These are phyloP conservation scores for Mucor piriformis DNA, from an alignment of 371 early-diverging fungal genomes.

Conservation along the genomic window DNA sequence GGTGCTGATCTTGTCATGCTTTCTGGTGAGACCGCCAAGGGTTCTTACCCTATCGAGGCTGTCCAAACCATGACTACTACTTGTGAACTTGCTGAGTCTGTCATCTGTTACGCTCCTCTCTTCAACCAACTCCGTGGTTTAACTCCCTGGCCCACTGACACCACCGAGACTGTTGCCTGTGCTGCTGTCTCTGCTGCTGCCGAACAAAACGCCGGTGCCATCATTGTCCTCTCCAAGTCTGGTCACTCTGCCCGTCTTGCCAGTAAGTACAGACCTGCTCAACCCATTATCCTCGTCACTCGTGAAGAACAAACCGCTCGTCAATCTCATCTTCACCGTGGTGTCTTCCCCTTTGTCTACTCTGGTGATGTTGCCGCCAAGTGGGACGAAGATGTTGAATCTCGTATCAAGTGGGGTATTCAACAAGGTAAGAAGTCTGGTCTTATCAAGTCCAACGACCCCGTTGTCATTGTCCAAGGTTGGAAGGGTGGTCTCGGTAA, in stretches of 20 bases:
- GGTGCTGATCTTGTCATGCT: constrained; percentile 98
- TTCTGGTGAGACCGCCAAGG: constrained; percentile 96
- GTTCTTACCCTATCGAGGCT: constrained; percentile 73
- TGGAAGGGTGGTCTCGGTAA: constrained; percentile 82
- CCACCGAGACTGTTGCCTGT: constrained; percentile 90
- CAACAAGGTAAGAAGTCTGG: constrained; percentile 62
- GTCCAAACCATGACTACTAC: constrained; percentile 76
- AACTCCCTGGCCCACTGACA: constrained; percentile 74
- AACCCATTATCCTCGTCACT: constrained; percentile 90
- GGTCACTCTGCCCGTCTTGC: constrained; percentile 88
- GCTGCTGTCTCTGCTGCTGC: constrained; percentile 87
- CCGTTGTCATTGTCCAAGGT: constrained; percentile 80
- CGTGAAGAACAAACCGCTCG: constrained; percentile 80
- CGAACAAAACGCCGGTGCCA: constrained; percentile 83
- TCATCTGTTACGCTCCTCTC: constrained; percentile 73
- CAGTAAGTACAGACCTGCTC: constrained; percentile 90
- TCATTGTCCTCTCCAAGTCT: constrained; percentile 83
- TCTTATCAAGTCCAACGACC: constrained; percentile 67
- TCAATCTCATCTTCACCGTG: constrained; percentile 85
- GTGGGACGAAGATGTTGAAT: constrained; percentile 90
- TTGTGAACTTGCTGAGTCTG: constrained; percentile 71
- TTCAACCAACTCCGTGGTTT: constrained; percentile 79
- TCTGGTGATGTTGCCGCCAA: constrained; percentile 43
- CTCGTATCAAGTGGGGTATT: constrained; percentile 80
- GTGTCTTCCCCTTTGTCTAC: constrained; percentile 87